phyloP scores from a whole-genome alignment of 495 filamentous ascomycete species.

The Cryomyces minteri region DNA sequence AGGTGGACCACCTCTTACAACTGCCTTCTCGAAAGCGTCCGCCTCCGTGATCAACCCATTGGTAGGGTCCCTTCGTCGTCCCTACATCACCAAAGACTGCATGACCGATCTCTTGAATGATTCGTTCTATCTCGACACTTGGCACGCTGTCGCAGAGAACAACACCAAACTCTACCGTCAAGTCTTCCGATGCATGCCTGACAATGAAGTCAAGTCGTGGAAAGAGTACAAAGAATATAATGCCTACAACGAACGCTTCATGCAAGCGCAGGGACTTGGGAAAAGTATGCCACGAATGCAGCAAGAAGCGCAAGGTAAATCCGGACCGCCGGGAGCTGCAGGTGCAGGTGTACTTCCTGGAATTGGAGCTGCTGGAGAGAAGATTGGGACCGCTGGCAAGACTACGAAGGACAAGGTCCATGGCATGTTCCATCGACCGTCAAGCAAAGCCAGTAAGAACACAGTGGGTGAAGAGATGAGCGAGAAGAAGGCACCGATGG shows the following conservation, averaged over 20 bases:
- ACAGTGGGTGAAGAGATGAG: not conserved
- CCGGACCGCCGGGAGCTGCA: conserved; percentile 13
- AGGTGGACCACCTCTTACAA: conserved; percentile 39
- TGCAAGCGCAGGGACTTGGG: conserved; percentile 31
- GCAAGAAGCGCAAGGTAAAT: conserved; percentile 8
- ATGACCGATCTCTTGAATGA: conserved; percentile 73
- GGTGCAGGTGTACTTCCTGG: not conserved
- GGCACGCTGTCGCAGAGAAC: conserved; percentile 77
- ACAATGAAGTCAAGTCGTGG: conserved; percentile 87
- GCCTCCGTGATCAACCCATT: conserved; percentile 34
- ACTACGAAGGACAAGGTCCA: conserved; percentile 3
- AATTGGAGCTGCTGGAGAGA: not conserved
- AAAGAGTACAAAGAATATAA: conserved; percentile 81
- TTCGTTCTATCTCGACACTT: conserved; percentile 69
- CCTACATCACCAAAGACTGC: conserved; percentile 45
- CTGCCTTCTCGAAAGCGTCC: conserved; percentile 25
- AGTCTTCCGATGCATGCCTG: conserved; percentile 94
- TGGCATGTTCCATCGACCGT: conserved; percentile 1
- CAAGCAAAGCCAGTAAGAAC: conserved; percentile 4
- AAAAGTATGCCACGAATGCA: conserved; percentile 13
- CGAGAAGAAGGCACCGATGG: conserved; percentile 5
- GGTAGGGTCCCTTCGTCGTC: conserved; percentile 45
- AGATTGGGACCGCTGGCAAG: not conserved
- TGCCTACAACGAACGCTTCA: conserved; percentile 62
- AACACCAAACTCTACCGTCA: conserved; percentile 85